Percentiles rank a stretch among this genome's conserved stretches.
Evolutionary conservation across 2,329 filamentous ascomycete genomes (phyloP).

Genomic region (Neopestalotiopsis rosae): DNA sequence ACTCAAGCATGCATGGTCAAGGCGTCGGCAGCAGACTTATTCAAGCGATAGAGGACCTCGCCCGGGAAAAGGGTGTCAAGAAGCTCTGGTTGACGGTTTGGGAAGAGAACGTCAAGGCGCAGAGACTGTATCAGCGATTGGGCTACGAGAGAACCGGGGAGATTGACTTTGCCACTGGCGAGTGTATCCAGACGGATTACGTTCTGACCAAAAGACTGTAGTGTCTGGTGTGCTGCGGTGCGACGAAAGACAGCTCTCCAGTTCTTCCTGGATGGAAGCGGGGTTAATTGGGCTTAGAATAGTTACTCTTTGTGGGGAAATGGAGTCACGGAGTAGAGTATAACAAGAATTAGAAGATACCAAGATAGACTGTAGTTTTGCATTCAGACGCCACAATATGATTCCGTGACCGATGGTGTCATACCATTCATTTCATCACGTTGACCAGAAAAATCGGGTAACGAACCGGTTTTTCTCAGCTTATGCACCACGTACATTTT

Average conservation of each 20-base stretch:
- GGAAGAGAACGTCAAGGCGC: constrained; percentile 29
- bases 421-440: too few species aligned
- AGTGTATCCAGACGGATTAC: constrained; percentile 30
- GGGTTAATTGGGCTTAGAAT: background rate
- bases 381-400: too few species aligned
- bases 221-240: background rate
- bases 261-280: background rate
- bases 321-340: background rate
- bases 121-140: constrained; percentile 30
- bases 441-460: too few species aligned
- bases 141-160: constrained; percentile 31
- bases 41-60: constrained; percentile 29
- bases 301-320: background rate
- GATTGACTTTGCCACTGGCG: constrained; percentile 28
- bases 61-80: constrained; percentile 32
- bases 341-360: background rate
- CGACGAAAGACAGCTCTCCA: background rate
- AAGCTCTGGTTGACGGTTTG: constrained; percentile 35
- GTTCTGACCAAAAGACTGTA: constrained; percentile 23
- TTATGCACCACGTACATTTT: too few species aligned
- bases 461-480: too few species aligned
- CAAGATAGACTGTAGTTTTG: too few species aligned
- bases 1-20: constrained; percentile 30
- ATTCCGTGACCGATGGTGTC: too few species aligned
- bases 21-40: constrained; percentile 35